Evolutionary conservation across 139 green algal species (phyloP), one percentile per base, ranked within the genome.

Genomic region (Coelastrella sp.): DNA sequence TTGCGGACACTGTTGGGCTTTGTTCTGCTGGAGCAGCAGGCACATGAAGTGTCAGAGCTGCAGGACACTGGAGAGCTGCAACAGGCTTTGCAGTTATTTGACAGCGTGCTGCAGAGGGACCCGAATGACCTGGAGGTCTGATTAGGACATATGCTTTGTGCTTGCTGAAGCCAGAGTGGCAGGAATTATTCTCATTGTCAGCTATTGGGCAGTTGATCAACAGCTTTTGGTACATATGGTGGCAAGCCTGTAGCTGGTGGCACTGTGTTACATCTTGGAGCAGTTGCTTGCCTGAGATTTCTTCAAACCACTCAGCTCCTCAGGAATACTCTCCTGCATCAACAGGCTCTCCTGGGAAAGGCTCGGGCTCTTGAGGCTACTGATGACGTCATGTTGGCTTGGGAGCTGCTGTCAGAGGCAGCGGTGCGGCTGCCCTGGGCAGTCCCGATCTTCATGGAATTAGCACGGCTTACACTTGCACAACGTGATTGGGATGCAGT

Each of bases 271-370:
- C 11, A 13, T 57, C 45, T 21, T 53, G 45, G 8, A 21, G 45
- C 8, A 53, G 45, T 53, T 53, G 45, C 11, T 11, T 53, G 45
- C 11, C 8, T 53, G 11, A 57, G 45, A 9, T 57, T 23, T 13
- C 15, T 9, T 57, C 15, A 13, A 57, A 57, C 15, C 11, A 57
- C 45, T 57, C 35, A 48, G 34, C 53, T 9, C 7, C 53, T 32
- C 2, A 34, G 6, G 27, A 5, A 27, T 9, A 21, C 32, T 38
- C 2, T 7, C 8, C 40, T 71, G n/a, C 35, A 66, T 25, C 41
- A 91, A 40, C 86, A 95, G 88, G 91, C 93, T 6, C 37, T 93
- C n/a, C 85, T 96, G 62, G 93, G 93, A 50, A 88, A 89, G 69
- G 86, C 91, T 63, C 88, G 89, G 63, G 88, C 88, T 21, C 43